These are phyloP conservation scores for Solanum etuberosum DNA, from an alignment of 257 asterid genomes.

Conservation along the genomic window DNA sequence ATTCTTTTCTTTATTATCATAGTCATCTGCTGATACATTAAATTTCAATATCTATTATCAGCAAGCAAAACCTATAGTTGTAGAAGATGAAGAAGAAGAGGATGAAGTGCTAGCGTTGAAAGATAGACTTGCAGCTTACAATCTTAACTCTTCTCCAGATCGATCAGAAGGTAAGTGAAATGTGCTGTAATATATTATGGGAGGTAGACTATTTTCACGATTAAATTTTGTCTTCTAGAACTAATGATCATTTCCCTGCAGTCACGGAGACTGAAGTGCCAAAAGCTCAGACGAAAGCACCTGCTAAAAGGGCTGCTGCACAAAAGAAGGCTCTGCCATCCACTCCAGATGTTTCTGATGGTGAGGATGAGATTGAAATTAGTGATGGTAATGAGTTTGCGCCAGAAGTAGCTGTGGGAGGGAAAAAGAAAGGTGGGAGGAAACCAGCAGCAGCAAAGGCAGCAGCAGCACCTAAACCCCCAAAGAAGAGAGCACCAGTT, in stretches of 20 bases:
- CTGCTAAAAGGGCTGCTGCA: constrained; percentile 39
- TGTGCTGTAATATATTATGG: background rate
- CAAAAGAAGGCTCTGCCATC: constrained; percentile 33
- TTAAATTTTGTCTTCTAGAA: background rate
- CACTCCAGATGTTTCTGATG: constrained; percentile 31
- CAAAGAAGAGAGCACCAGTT: constrained; percentile 52
- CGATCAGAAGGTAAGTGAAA: constrained; percentile 40
- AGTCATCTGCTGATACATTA: background rate
- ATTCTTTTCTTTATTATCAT: background rate
- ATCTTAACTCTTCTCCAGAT: constrained; percentile 80
- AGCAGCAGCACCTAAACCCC: constrained; percentile 22
- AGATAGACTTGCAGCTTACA: constrained; percentile 76
- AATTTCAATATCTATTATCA: background rate
- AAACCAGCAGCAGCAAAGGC: constrained; percentile 35
- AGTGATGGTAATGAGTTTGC: constrained; percentile 34
- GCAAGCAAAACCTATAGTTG: constrained; percentile 32
- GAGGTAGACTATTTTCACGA: background rate
- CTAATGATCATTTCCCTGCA: constrained; percentile 1
- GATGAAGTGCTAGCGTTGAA: constrained; percentile 58
- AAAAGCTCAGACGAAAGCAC: constrained; percentile 33
- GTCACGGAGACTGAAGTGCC: constrained; percentile 36
- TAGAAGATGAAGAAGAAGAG: constrained; percentile 42
- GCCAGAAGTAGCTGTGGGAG: constrained; percentile 13
- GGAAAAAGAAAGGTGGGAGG: constrained; percentile 45
- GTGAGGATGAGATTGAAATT: constrained; percentile 22